Evolutionary conservation across 129 eudicot genomes (phyloP).

Genomic region (Artemisia tridentata): DNA sequence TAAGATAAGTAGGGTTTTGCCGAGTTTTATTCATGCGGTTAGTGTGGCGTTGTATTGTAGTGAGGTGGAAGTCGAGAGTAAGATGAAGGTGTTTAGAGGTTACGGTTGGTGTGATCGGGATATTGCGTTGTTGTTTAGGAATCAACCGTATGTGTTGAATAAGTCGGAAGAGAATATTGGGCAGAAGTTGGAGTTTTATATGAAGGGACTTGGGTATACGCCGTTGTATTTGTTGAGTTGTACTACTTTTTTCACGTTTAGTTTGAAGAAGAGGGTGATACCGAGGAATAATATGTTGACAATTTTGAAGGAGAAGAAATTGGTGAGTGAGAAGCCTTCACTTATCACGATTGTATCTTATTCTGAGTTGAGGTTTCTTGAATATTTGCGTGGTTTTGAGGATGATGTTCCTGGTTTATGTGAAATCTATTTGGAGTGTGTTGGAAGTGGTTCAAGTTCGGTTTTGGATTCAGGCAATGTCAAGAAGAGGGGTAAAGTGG

Average conservation of each 20-base stretch:
- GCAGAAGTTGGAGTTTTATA: slow-evolving; percentile 33
- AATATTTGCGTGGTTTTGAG: slow-evolving; percentile 32
- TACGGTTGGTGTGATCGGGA: slow-evolving; percentile 45
- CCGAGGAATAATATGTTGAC: slow-evolving; percentile 37
- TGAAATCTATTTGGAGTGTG: slow-evolving; percentile 26
- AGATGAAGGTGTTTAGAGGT: slow-evolving; percentile 30
- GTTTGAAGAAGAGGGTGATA: slow-evolving; percentile 41
- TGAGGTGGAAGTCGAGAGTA: slow-evolving; percentile 22
- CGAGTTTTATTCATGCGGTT: slow-evolving; percentile 34
- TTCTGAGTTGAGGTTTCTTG: slow-evolving; percentile 29
- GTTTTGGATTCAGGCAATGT: background rate
- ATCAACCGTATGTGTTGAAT: slow-evolving; percentile 21
- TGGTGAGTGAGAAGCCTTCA: slow-evolving; percentile 15
- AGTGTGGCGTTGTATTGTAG: slow-evolving; percentile 13
- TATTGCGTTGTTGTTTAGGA: slow-evolving; percentile 24
- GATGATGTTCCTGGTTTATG: slow-evolving; percentile 18
- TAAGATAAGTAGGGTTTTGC: slow-evolving; percentile 22
- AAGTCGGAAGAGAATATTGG: slow-evolving; percentile 27
- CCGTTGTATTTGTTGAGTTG: slow-evolving; percentile 28
- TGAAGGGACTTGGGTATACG: slow-evolving; percentile 37
- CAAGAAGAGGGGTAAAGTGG: background rate
- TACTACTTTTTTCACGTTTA: slow-evolving; percentile 14
- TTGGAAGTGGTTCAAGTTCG: slow-evolving; percentile 18
- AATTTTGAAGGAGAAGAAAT: slow-evolving; percentile 40
- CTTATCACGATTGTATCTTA: slow-evolving; percentile 21